Evolutionary conservation across 345 rosid species (phyloP).

Genomic region (Noccaea bulbosa): DNA sequence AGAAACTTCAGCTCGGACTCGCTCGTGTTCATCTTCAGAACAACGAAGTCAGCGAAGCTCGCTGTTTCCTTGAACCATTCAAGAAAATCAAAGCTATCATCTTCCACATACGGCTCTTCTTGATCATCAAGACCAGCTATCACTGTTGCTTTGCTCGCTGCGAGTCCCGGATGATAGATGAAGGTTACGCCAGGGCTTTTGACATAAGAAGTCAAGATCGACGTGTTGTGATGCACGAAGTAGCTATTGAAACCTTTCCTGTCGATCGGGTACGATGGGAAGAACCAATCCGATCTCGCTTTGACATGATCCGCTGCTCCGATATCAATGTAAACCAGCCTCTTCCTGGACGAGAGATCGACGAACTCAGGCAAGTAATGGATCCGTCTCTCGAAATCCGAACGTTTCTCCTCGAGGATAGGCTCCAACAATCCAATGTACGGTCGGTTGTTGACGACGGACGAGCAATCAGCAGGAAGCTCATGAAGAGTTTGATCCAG

Average conservation of each 20-base stretch:
- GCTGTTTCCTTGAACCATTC: slow-evolving; percentile 84
- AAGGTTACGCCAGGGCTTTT: slow-evolving; percentile 74
- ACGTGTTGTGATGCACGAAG: slow-evolving; percentile 80
- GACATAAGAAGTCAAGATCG: slow-evolving; percentile 68
- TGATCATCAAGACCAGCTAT: slow-evolving; percentile 43
- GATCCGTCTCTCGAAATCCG: slow-evolving; percentile 48
- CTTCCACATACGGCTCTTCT: slow-evolving; percentile 52
- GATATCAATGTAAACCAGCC: slow-evolving; percentile 65
- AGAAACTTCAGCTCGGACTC: slow-evolving; percentile 66
- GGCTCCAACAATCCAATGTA: slow-evolving; percentile 66
- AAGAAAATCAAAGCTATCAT: slow-evolving; percentile 68
- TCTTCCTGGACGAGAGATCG: slow-evolving; percentile 56
- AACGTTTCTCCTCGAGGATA: slow-evolving; percentile 49
- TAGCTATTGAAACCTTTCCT: slow-evolving; percentile 61
- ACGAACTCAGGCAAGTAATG: slow-evolving; percentile 67
- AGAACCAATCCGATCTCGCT: slow-evolving; percentile 56
- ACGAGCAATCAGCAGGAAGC: slow-evolving; percentile 65
- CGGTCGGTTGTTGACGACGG: slow-evolving; percentile 52
- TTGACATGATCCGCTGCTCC: slow-evolving; percentile 70
- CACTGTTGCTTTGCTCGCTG: slow-evolving; percentile 34
- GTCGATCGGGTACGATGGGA: slow-evolving; percentile 69
- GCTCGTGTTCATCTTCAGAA: slow-evolving; percentile 77
- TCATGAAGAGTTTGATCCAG: slow-evolving; percentile 48
- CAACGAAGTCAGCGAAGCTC: slow-evolving; percentile 68
- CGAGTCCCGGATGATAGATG: slow-evolving; percentile 80